Evolutionary conservation across 2,329 filamentous ascomycete species (phyloP), one percentile per base, ranked within the genome.

Genomic region (Hypoxylon sp.): DNA sequence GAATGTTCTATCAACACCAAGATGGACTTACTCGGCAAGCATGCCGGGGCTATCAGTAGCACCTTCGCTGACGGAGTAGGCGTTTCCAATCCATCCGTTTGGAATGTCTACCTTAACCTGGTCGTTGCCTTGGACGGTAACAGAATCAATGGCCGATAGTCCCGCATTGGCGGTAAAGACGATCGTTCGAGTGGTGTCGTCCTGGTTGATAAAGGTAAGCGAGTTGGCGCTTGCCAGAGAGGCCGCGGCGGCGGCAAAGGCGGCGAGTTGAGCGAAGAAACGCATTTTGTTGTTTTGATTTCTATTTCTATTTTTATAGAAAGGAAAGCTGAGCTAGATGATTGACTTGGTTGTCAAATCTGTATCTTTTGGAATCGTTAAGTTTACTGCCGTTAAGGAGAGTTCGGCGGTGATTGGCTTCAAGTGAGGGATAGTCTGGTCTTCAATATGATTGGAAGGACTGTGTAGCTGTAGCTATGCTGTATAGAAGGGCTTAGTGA

Each of bases 131-230:
- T 68, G 67, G 44, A 87, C 77, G 13, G 73, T 72, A 66, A 85
- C 73, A 15, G 78, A 61, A 17, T 73, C 68, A 46, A 85, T 70
- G 2, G 72, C 32, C n/a, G 68, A 41, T 20, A 71, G 70, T 53
- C 80, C 80, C 0, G 73, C 70, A 72, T 75, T 82, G 69, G 79
- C 70, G 28, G 82, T 85, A 77, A 86, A 85, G 77, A 81, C 69
- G 74, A 87, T 70, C 49, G 79, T 82, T 74, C 85, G 82, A 61
- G 76, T 73, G 32, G 76, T 78, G 61, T 75, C 70, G 74, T 89
- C 87, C 52, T 87, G 83, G 69, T 85, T 87, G 76, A 82, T 71
- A 78, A 89, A 88, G 68, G 83, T 86, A 71, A 89, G 77, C 34
- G 77, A 76, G 76, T 82, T 84, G 73, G 82, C 84, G 56, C 73